Percentiles rank a stretch among this genome's conserved stretches.
Evolutionary conservation across 1,139 yeast genomes (phyloP).

Genomic region (Sugiyamaella xylanicola): DNA sequence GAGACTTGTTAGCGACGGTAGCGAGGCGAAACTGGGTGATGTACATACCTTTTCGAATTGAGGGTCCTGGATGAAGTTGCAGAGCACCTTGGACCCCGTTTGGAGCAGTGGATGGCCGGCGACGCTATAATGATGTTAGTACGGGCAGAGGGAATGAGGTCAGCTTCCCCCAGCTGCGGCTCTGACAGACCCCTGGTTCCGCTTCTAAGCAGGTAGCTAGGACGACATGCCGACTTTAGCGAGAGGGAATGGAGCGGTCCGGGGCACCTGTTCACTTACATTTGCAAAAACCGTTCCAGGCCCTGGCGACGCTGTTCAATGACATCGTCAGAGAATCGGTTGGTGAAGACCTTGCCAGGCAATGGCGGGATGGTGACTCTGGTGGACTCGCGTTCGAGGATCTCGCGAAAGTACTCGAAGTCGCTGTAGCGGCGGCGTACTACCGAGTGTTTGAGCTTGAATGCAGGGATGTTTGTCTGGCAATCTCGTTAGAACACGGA

Average conservation of each 20-base stretch:
- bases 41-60: slow-evolving; percentile 61
- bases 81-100: slow-evolving; percentile 80
- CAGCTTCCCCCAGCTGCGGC: too few species aligned
- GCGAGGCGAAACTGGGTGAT: not conserved
- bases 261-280: slow-evolving; percentile 36
- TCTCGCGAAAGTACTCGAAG: slow-evolving; percentile 76
- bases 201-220: too few species aligned
- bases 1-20: slow-evolving; percentile 1
- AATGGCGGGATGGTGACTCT: slow-evolving; percentile 81
- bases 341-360: slow-evolving; percentile 79
- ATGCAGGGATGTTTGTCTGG: slow-evolving; percentile 70
- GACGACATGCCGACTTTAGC: too few species aligned
- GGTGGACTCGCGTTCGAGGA: slow-evolving; percentile 72
- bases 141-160: not conserved
- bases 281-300: slow-evolving; percentile 72
- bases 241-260: not conserved
- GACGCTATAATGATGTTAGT: slow-evolving; percentile 46
- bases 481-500: not conserved
- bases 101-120: slow-evolving; percentile 95
- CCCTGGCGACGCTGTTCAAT: slow-evolving; percentile 86
- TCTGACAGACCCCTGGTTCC: too few species aligned
- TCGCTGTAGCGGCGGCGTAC: slow-evolving; percentile 91
- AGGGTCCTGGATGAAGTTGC: slow-evolving; percentile 87
- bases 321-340: slow-evolving; percentile 78
- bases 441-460: slow-evolving; percentile 61